Percentiles rank a stretch among this genome's conserved stretches.
phyloP scores from a whole-genome alignment of 768 basidiomycete species.

The Leccinum subgranulosum region DNA sequence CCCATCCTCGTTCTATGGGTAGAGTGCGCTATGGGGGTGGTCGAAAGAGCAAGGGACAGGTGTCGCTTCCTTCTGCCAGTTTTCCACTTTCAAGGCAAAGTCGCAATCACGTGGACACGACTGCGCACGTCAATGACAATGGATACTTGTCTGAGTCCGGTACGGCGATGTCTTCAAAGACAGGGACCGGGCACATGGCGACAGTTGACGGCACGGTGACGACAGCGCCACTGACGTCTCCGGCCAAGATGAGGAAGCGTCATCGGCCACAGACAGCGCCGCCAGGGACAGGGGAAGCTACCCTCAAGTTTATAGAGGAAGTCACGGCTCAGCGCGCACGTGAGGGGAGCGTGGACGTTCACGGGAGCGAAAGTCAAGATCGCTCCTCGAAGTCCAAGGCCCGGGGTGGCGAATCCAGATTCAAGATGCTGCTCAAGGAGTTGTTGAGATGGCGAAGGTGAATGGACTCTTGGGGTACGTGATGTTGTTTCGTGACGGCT shows the following conservation, averaged over 20 bases:
- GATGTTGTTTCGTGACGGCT: not conserved
- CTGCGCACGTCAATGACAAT: not conserved
- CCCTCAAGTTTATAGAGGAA: conserved; percentile 15
- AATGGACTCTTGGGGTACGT: conserved; percentile 5
- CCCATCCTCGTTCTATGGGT: not conserved
- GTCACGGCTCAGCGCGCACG: not conserved
- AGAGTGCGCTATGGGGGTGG: not conserved
- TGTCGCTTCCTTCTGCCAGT: not conserved
- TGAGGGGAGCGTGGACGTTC: not conserved
- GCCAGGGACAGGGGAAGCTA: conserved; percentile 6
- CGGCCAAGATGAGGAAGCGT: conserved; percentile 7
- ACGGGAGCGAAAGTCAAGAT: not conserved
- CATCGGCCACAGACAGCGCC: conserved; percentile 28
- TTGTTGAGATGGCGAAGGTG: conserved; percentile 14
- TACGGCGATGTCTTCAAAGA: not conserved
- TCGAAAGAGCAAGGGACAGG: not conserved
- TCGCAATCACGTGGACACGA: not conserved
- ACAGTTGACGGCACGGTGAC: not conserved
- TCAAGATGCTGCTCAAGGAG: conserved; percentile 18
- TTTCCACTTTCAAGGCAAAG: not conserved
- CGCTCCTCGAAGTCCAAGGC: not conserved
- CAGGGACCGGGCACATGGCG: not conserved
- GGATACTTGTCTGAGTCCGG: not conserved
- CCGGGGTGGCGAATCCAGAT: conserved; percentile 3
- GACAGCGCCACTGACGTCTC: not conserved